Conservation (phyloP, 2,329 filamentous ascomycete genomes). For the Ampelomyces quisqualis region DNA sequence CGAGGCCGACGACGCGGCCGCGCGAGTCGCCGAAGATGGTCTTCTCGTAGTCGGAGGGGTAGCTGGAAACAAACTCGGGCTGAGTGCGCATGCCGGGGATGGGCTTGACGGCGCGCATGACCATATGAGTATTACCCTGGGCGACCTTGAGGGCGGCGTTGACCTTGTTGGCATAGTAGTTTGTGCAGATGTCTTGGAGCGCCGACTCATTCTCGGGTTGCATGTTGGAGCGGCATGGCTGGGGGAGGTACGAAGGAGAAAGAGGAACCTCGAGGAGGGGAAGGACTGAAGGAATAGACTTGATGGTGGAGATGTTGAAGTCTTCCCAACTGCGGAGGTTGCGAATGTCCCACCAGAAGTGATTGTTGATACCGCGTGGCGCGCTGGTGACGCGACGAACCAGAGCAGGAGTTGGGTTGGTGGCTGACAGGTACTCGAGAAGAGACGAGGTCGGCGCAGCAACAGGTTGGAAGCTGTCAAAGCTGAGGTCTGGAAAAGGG, state of each 20-base stretch:
- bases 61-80: conserved; percentile 66
- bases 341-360: conserved; percentile 96
- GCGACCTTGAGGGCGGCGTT: conserved; percentile 80
- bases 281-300: conserved; percentile 70
- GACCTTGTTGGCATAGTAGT: conserved; percentile 81
- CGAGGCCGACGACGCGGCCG: conserved; percentile 75
- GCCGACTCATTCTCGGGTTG: conserved; percentile 76
- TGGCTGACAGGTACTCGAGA: conserved; percentile 71
- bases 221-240: conserved; percentile 58
- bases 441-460: conserved; percentile 62
- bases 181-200: conserved; percentile 72
- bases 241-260: conserved; percentile 61
- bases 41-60: conserved; percentile 55
- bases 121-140: conserved; percentile 64
- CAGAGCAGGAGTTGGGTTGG: conserved; percentile 79
- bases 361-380: conserved; percentile 68
- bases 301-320: conserved; percentile 73
- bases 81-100: conserved; percentile 54
- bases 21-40: conserved; percentile 50
- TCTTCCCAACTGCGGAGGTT: conserved; percentile 80
- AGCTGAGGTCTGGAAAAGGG: conserved; percentile 43
- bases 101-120: conserved; percentile 47
- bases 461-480: conserved; percentile 40
- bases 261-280: conserved; percentile 66
- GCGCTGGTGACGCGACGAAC: conserved; percentile 75